These are phyloP conservation scores for Hemerocallis citrina DNA, from an alignment of 106 monocot genomes.

Conservation along the genomic window DNA sequence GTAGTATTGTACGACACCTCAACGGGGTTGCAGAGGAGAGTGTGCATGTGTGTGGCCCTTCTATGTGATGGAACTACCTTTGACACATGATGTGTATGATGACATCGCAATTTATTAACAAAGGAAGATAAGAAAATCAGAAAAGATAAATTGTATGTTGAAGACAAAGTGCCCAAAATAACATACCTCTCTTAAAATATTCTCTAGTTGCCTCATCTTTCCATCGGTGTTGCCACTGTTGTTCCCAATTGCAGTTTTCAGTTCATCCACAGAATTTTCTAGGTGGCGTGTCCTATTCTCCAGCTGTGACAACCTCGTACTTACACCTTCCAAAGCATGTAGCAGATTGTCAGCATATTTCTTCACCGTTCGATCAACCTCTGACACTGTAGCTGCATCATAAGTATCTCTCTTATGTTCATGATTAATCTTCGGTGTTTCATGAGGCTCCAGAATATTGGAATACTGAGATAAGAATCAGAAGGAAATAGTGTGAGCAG, in stretches of 20 bases:
- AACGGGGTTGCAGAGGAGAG: too few relatives aligned
- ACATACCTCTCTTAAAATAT: slow-evolving; percentile 60
- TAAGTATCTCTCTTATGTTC: slow-evolving; percentile 35
- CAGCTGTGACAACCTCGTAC: slow-evolving; percentile 58
- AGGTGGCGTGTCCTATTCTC: slow-evolving; percentile 50
- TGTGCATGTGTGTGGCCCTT: too few relatives aligned
- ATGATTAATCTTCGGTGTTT: slow-evolving; percentile 29
- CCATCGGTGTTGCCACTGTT: slow-evolving; percentile 46
- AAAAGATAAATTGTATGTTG: background rate
- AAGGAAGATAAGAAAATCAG: background rate
- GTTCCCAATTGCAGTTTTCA: slow-evolving; percentile 42
- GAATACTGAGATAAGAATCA: slow-evolving; percentile 26
- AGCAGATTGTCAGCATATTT: slow-evolving; percentile 54
- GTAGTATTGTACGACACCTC: too few relatives aligned
- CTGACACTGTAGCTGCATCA: slow-evolving; percentile 29
- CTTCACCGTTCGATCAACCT: slow-evolving; percentile 56
- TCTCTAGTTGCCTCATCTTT: slow-evolving; percentile 62
- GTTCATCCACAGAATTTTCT: slow-evolving; percentile 52
- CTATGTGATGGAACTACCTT: too few relatives aligned
- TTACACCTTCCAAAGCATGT: slow-evolving; percentile 50
- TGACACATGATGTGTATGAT: too few relatives aligned
- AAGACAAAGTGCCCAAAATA: background rate
- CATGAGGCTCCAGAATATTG: slow-evolving; percentile 42
- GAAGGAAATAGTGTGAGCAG: background rate
- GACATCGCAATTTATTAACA: too few relatives aligned